These are phyloP conservation scores for Athelia sp. DNA, from an alignment of 1,284 basidiomycete genomes.

Conservation along the genomic window DNA sequence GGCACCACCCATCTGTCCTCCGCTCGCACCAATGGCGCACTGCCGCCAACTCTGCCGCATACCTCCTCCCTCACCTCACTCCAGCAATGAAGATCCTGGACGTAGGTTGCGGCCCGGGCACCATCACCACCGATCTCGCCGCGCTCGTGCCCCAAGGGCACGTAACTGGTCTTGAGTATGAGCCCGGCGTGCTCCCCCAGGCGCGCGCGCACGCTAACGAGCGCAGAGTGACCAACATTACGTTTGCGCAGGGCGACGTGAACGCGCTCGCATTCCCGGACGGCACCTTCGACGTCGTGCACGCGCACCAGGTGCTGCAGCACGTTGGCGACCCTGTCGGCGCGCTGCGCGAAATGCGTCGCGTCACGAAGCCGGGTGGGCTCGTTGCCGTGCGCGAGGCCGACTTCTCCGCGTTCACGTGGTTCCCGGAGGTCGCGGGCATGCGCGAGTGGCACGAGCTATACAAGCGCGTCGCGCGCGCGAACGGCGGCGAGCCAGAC, in stretches of 20 bases:
- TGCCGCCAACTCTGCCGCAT: conserved; percentile 35
- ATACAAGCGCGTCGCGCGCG: conserved; percentile 14
- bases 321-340: conserved; percentile 34
- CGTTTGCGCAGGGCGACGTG: conserved; percentile 28
- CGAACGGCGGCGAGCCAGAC: conserved; percentile 18
- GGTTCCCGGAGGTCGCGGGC: conserved; percentile 24
- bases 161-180: conserved; percentile 35
- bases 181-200: conserved; percentile 20
- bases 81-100: conserved; percentile 38
- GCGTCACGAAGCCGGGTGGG: conserved; percentile 37
- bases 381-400: conserved; percentile 34
- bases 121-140: conserved; percentile 37
- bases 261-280: conserved; percentile 25
- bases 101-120: conserved; percentile 42
- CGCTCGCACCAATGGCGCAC: conserved; percentile 37
- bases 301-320: conserved; percentile 40
- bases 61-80: conserved; percentile 32
- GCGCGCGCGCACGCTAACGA: conserved; percentile 20
- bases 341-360: conserved; percentile 36
- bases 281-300: conserved; percentile 37
- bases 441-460: conserved; percentile 11
- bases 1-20: conserved; percentile 34
- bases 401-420: conserved; percentile 22
- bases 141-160: conserved; percentile 31
- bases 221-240: conserved; percentile 25